A percentile compares a stretch with the other conserved stretches of the same genome.
Evolutionary conservation across 768 basidiomycete genomes (phyloP).

Genomic region (Pleurotus eryngii): DNA sequence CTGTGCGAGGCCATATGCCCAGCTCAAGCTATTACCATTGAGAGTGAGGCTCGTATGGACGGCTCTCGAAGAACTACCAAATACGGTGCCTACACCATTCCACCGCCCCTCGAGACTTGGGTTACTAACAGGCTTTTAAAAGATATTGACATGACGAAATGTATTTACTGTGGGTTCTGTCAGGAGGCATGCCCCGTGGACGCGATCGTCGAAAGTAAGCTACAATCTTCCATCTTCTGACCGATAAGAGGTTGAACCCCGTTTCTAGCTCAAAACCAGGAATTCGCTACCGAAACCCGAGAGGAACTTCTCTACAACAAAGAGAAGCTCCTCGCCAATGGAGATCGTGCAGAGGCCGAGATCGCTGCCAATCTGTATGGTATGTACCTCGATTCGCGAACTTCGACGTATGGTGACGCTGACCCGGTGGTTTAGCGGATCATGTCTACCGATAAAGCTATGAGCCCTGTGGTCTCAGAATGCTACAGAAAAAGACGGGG

Average conservation of each 20-base stretch:
- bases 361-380: slow-evolving; percentile 91
- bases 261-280: slow-evolving; percentile 86
- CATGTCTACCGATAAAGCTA: slow-evolving; percentile 75
- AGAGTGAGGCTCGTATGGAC: slow-evolving; percentile 93
- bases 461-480: slow-evolving; percentile 2
- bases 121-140: slow-evolving; percentile 10
- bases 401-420: slow-evolving; percentile 14
- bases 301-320: slow-evolving; percentile 99
- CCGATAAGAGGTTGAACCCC: slow-evolving; percentile 10
- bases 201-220: slow-evolving; percentile 97
- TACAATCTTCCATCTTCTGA: background rate
- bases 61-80: slow-evolving; percentile 96
- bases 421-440: slow-evolving; percentile 53
- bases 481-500: background rate
- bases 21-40: slow-evolving; percentile 98
- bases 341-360: slow-evolving; percentile 95
- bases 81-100: slow-evolving; percentile 63
- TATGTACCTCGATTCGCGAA: slow-evolving; percentile 29
- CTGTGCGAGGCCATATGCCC: slow-evolving; percentile 99
- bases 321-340: slow-evolving; percentile 95
- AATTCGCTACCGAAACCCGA: slow-evolving; percentile 95
- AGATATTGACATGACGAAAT: slow-evolving; percentile 99
- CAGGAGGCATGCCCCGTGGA: slow-evolving; percentile 99
- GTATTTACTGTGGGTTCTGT: slow-evolving; percentile 99
- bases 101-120: slow-evolving; percentile 3